Percentiles rank a stretch among this genome's conserved stretches.
These are phyloP conservation scores for Annona cherimola DNA, from an alignment of 164 flowering plant species.

Conservation along the genomic window DNA sequence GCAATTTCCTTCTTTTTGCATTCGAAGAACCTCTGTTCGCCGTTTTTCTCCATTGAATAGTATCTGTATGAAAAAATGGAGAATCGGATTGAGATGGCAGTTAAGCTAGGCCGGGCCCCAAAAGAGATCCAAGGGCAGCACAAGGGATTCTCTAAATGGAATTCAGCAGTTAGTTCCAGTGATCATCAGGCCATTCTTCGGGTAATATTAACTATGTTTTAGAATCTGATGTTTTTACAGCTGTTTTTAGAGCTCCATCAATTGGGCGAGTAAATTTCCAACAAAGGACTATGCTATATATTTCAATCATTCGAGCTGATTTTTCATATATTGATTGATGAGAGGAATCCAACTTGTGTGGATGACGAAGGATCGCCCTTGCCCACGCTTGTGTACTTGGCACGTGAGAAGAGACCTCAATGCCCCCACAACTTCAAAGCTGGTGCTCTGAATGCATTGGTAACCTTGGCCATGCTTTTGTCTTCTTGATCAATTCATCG, in stretches of 20 bases:
- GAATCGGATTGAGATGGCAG: constrained; percentile 39
- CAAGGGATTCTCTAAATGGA: constrained; percentile 55
- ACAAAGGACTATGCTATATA: too few relatives aligned
- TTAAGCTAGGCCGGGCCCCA: constrained; percentile 34
- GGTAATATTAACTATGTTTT: constrained; percentile 20
- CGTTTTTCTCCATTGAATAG: constrained; percentile 17
- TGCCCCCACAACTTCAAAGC: constrained; percentile 52
- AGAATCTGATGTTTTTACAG: too few relatives aligned
- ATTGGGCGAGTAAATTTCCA: too few relatives aligned
- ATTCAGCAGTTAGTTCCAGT: constrained; percentile 22
- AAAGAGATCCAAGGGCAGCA: constrained; percentile 31
- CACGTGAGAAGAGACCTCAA: constrained; percentile 49
- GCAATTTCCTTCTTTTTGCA: too few relatives aligned
- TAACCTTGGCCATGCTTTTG: constrained; percentile 12
- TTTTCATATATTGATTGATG: constrained; percentile 39
- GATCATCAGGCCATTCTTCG: constrained; percentile 69
- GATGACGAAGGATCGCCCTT: constrained; percentile 33
- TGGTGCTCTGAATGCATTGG: constrained; percentile 56
- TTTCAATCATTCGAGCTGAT: too few relatives aligned
- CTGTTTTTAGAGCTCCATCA: too few relatives aligned
- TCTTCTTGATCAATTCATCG: background rate
- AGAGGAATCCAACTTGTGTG: constrained; percentile 25
- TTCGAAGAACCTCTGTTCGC: too few relatives aligned
- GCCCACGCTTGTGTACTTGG: constrained; percentile 49
- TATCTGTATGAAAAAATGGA: constrained; percentile 51